Evolutionary conservation across 2,329 filamentous ascomycete species (phyloP), one percentile per base, ranked within the genome.

Genomic region (Fusarium albosuccineum): DNA sequence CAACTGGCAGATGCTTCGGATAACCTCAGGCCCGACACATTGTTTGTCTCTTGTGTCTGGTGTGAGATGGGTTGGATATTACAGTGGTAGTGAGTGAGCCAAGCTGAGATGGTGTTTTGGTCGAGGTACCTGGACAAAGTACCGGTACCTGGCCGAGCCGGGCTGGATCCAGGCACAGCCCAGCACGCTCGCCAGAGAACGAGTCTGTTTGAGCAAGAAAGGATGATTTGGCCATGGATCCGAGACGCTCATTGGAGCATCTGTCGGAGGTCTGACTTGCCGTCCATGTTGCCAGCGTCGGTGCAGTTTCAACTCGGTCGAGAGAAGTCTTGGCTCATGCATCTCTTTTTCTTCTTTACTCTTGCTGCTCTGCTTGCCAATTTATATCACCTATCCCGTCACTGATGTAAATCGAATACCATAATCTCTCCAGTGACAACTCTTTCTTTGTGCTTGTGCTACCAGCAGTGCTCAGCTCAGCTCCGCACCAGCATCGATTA

Each of bases 151-250:
- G 8, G 5, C 13, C 46, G 5, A 29, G 17, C 34, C 17, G 44
- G n/a, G 27, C 42, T 44, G 17, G 30, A 22, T 39, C 27, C n/a
- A 45, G 22, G 46, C 51, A 16, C 39, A 53, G 29, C 9, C 17
- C 45, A 50, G n/a, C 41, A 22, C 44, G 41, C 49, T 60, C 45
- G 29, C 6, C 42, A 46, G 48, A 34, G 4, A 17, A 51, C 60
- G 65, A 62, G 65, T 65, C 29, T 42, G 16, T 67, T 67, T 67
- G 64, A 67, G 64, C 64, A 68, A 42, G 64, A 68, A 67, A 56
- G n/a, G 22, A 50, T 44, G 53, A 51, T 48, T 34, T 50, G 39
- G 34, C 14, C 33, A 34, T 36, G 22, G n/a, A 14, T 26, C 11
- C 3, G 30, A 33, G 16, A 22, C 33, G 13, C 6, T 9, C 17